Percentiles rank a stretch among this genome's conserved stretches.
These are phyloP conservation scores for Austroboletus eburneus DNA, from an alignment of 768 basidiomycete genomes.

Conservation along the genomic window DNA sequence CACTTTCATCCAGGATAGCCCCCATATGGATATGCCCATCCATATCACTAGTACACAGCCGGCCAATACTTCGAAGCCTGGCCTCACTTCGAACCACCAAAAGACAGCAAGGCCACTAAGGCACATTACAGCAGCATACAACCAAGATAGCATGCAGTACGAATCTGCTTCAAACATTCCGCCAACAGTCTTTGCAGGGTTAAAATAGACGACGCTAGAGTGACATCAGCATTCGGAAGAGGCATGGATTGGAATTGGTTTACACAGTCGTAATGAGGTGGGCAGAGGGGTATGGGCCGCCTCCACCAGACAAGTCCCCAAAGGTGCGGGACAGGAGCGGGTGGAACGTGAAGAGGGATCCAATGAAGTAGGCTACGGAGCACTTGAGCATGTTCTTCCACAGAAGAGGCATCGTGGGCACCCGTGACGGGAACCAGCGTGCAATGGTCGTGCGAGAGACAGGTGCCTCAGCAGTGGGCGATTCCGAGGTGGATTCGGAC, in stretches of 20 bases:
- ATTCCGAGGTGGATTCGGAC: slow-evolving; percentile 12
- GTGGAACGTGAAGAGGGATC: slow-evolving; percentile 89
- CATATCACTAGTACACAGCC: slow-evolving; percentile 72
- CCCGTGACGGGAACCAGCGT: slow-evolving; percentile 10
- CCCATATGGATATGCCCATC: slow-evolving; percentile 80
- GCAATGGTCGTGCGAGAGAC: slow-evolving; percentile 2
- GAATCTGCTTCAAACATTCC: slow-evolving; percentile 90
- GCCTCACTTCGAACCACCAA: slow-evolving; percentile 69
- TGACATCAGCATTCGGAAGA: slow-evolving; percentile 1
- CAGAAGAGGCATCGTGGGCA: slow-evolving; percentile 44
- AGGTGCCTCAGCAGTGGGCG: slow-evolving; percentile 6
- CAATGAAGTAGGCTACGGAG: slow-evolving; percentile 84
- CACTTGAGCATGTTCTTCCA: slow-evolving; percentile 86
- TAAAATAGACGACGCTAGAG: slow-evolving; percentile 76
- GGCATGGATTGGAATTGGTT: neutral
- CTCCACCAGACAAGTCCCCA: slow-evolving; percentile 47
- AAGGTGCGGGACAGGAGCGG: slow-evolving; percentile 68
- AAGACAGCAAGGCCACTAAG: slow-evolving; percentile 74
- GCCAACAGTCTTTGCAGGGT: slow-evolving; percentile 90
- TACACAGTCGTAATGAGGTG: slow-evolving; percentile 94
- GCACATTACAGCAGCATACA: slow-evolving; percentile 71
- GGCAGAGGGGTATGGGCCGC: slow-evolving; percentile 67
- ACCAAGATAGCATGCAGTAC: slow-evolving; percentile 66
- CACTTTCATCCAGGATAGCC: slow-evolving; percentile 86
- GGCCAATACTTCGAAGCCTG: slow-evolving; percentile 70